Base-by-base conservation (phyloP, 768 basidiomycete genomes). In the Scleroderma citrinum region DNA sequence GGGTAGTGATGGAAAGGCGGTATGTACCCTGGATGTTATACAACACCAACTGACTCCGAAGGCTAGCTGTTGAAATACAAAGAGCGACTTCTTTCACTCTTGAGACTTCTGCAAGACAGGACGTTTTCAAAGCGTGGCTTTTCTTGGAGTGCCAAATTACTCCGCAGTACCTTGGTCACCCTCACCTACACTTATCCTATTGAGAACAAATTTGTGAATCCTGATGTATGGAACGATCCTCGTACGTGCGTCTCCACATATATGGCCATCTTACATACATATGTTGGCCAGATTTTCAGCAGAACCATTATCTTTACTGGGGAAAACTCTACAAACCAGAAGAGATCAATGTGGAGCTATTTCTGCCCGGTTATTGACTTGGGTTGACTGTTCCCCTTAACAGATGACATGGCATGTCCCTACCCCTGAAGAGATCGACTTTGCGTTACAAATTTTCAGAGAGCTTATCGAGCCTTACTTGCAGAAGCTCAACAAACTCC, bases 61-160 rank as follows among this genome's bases (percentile, higher is more conserved):
- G 11, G 11, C 19, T 44, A 87, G 90, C 65, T 92, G 24, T 69
- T 94, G 24, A 76, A 79, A 52, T 75, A 93, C 65, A 85, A 80
- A 63, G 66, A 74, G 14, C 72, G 82, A 24, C 72, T 95, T 35
- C 65, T 92, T 11, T 69, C 71, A 10, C 69, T 95, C 13, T 55
- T 94, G 35, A 63, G 67, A 0, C 66, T 86, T 39, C 77, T 95
- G 16, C 72, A 87, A 16, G 85, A 91, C 36, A 86, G 83, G 59
- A 86, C 88, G 7, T 86, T 87, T 69, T 86, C 82, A 55, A 93
- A 98, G 71, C 81, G 92, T 50, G 91, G 92, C 10, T 97, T 90
- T 64, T 82, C 79, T 26, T 81, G 85, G 44, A 83, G 85, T 10
- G 91, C 87, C 2, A 80, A 86, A 36, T 65, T 97, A 45, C 74